Base-by-base conservation (phyloP, 2,329 filamentous ascomycete genomes). In the Epichloe gansuensis region DNA sequence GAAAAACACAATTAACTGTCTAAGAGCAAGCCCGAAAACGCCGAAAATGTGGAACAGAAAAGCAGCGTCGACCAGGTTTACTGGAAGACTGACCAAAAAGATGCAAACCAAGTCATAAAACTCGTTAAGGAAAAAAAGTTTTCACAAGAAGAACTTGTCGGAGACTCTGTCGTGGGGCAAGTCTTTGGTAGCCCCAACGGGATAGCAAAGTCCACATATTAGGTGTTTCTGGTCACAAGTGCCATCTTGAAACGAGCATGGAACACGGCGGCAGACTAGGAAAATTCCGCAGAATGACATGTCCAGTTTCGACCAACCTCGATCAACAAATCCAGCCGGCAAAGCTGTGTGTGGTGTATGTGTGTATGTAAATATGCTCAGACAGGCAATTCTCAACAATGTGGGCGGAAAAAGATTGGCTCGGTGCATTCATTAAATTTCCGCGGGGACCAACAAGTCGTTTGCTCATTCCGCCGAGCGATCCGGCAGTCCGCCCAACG, bases 361-460 rank as follows among this genome's bases (percentile, higher is more conserved):
- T 37, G 35, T 41, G n/a, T 41, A 31, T 42, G 46, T 31, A 31
- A 31, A 31, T 31, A 31, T 31, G 37, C 37, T 28, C 46, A 41
- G 37, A 48, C 46, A 48, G 35, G 46, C 46, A 5, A 21, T 48
- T 48, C 37, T 41, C 21, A n/a, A 48, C 46, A 48, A 41, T 31
- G 12, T 15, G 28, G 12, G 8, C 34, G 46, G 44, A n/a, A 41
- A 13, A 39, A 17, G 35, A 39, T 6, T 23, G n/a, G 21, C 37
- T 39, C 21, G 6, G 15, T 34, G 21, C 46, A 28, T 39, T 39
- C 25, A 21, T 51, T 21, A 51, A 12, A 51, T 44, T 55, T 67
- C 63, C 38, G 63, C 64, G 25, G 66, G 56, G 17, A 69, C 62
- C 31, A 68, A 62, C 35, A 64, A 56, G 44, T 59, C 60, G 21